These are phyloP conservation scores for Solanum habrochaites DNA, from an alignment of 257 asterid genomes.

Conservation along the genomic window DNA sequence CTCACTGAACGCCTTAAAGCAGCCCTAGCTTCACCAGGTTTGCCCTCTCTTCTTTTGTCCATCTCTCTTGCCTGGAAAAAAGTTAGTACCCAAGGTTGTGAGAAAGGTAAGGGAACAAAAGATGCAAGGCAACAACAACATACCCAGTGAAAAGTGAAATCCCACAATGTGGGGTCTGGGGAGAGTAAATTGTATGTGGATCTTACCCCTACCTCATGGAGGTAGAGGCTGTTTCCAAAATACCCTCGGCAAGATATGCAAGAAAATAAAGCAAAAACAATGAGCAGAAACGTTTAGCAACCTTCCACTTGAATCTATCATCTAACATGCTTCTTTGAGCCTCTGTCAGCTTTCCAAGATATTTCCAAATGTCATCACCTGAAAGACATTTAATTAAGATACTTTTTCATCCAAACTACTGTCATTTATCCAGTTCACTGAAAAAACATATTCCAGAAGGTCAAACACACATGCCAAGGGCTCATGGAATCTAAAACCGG, in stretches of 20 bases:
- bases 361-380: constrained; percentile 99
- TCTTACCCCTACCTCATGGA: not conserved
- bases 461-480: not conserved
- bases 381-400: constrained; percentile 5
- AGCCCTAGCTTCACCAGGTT: constrained; percentile 96
- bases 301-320: constrained; percentile 99
- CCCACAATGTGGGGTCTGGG: not conserved
- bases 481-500: not conserved
- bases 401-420: not conserved
- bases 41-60: constrained; percentile 93
- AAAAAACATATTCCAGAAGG: not conserved
- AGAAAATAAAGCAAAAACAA: not conserved
- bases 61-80: constrained; percentile 84
- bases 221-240: not conserved
- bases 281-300: constrained; percentile 6
- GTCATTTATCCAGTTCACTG: not conserved
- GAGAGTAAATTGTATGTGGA: not conserved
- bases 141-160: not conserved
- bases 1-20: constrained; percentile 93
- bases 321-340: constrained; percentile 99
- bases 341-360: constrained; percentile 87
- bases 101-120: not conserved
- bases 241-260: not conserved
- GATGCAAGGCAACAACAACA: not conserved
- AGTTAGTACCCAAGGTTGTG: not conserved